phyloP scores from a whole-genome alignment of 2,329 filamentous ascomycete species.

The Sporothrix variecibatus region DNA sequence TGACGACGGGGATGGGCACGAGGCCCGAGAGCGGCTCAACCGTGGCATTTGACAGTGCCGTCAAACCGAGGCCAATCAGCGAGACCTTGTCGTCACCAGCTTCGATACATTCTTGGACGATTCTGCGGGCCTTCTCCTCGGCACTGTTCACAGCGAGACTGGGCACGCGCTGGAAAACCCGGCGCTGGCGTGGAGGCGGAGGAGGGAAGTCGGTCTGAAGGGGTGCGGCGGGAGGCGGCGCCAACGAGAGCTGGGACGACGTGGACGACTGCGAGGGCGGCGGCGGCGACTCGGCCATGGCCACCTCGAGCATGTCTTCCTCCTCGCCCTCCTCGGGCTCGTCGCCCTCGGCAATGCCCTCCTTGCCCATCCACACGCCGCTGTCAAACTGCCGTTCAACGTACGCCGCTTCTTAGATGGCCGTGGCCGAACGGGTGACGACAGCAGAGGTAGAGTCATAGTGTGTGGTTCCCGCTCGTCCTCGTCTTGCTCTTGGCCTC shows the following conservation, averaged over 20 bases:
- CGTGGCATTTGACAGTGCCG: constrained; percentile 56
- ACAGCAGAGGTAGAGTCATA: constrained; percentile 11
- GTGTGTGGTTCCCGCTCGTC: background rate
- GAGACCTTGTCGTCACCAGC: constrained; percentile 58
- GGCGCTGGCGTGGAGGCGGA: constrained; percentile 38
- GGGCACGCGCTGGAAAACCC: constrained; percentile 35
- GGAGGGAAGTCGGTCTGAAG: constrained; percentile 44
- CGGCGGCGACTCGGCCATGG: constrained; percentile 44
- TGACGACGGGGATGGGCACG: constrained; percentile 54
- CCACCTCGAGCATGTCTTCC: constrained; percentile 62
- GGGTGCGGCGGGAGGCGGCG: constrained; percentile 12
- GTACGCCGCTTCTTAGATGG: constrained; percentile 49
- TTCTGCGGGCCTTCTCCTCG: constrained; percentile 50
- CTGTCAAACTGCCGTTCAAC: constrained; percentile 63
- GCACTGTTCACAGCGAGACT: constrained; percentile 38
- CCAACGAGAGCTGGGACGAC: constrained; percentile 52
- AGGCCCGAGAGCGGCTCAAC: constrained; percentile 60
- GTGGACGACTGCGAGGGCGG: constrained; percentile 63
- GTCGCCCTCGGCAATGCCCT: constrained; percentile 52
- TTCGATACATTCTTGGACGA: constrained; percentile 58
- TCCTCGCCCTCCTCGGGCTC: constrained; percentile 34
- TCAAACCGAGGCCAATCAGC: constrained; percentile 47
- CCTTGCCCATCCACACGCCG: constrained; percentile 66
- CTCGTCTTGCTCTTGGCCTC: background rate
- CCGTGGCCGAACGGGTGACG: constrained; percentile 34